Percentiles rank a stretch among this genome's conserved stretches.
These are phyloP conservation scores for Ustilago shanxiensis DNA, from an alignment of 1,284 basidiomycete genomes.

Conservation along the genomic window DNA sequence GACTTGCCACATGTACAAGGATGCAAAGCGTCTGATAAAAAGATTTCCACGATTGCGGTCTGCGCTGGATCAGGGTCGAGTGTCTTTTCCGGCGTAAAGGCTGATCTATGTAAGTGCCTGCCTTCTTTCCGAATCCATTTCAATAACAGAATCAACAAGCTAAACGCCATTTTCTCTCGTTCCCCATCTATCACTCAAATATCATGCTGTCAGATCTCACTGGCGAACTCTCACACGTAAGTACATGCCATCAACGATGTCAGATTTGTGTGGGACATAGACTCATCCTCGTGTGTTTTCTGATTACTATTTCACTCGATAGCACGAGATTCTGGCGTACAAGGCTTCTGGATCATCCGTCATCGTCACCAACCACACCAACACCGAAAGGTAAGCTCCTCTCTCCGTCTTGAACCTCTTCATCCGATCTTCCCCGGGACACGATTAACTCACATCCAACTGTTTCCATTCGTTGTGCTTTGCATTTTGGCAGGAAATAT, in stretches of 20 bases:
- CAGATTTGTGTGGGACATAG: not conserved
- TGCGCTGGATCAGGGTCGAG: conserved; percentile 66
- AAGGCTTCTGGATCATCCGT: conserved; percentile 64
- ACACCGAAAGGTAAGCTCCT: conserved; percentile 58
- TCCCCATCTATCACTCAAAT: not conserved
- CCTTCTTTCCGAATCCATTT: not conserved
- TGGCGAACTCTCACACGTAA: conserved; percentile 63
- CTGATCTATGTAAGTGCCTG: conserved; percentile 56
- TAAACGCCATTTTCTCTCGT: too few relatives aligned
- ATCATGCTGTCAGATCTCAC: conserved; percentile 48
- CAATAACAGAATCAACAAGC: too few relatives aligned
- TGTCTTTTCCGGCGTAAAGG: conserved; percentile 54
- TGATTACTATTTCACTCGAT: not conserved
- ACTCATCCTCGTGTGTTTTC: not conserved
- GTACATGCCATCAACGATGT: conserved; percentile 9
- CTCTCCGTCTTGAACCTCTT: not conserved
- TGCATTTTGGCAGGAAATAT: conserved; percentile 54
- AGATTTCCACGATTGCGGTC: conserved; percentile 57
- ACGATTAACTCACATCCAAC: too few relatives aligned
- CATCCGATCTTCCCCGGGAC: too few relatives aligned
- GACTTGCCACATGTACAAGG: conserved; percentile 39
- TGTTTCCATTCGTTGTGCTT: too few relatives aligned
- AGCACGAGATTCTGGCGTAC: conserved; percentile 67
- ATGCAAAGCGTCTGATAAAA: conserved; percentile 36
- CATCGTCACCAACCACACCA: conserved; percentile 66